These are phyloP conservation scores for Murraya koenigii DNA, from an alignment of 345 rosid species.

Conservation along the genomic window DNA sequence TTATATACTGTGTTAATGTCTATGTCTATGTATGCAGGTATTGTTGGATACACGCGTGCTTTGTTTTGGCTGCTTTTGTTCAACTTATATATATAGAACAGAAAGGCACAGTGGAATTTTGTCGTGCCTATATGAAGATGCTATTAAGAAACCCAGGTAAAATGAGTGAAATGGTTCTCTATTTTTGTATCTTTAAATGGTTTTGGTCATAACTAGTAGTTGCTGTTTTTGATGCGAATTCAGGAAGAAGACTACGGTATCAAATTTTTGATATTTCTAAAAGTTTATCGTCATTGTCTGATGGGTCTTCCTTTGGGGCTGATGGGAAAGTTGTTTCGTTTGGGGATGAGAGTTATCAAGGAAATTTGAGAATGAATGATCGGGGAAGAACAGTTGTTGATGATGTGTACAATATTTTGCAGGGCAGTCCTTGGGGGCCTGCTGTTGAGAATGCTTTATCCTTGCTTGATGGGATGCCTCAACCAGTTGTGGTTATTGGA, in stretches of 20 bases:
- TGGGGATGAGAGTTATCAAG: slow-evolving; percentile 28
- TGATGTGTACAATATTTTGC: slow-evolving; percentile 55
- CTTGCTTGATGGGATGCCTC: slow-evolving; percentile 46
- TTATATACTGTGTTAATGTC: not conserved
- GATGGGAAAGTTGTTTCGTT: slow-evolving; percentile 25
- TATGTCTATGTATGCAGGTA: not conserved
- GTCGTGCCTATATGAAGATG: not conserved
- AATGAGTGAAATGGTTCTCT: not conserved
- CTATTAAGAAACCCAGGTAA: slow-evolving; percentile 5
- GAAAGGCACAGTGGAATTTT: not conserved
- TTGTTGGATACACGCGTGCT: not conserved
- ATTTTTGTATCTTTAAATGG: not conserved
- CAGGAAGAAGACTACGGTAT: slow-evolving; percentile 33
- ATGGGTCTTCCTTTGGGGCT: slow-evolving; percentile 27
- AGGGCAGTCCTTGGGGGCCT: slow-evolving; percentile 72
- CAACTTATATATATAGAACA: slow-evolving; percentile 1
- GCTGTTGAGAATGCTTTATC: slow-evolving; percentile 53
- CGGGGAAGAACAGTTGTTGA: slow-evolving; percentile 36
- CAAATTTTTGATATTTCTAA: slow-evolving; percentile 20
- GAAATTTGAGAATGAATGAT: slow-evolving; percentile 34
- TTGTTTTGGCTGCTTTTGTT: not conserved
- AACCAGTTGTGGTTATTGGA: slow-evolving; percentile 57
- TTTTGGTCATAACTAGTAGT: not conserved
- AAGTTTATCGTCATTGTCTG: slow-evolving; percentile 35
- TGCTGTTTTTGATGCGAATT: slow-evolving; percentile 12